These are phyloP conservation scores for Pseudovirgaria hyperparasitica DNA, from an alignment of 2,329 filamentous ascomycete genomes.

Conservation along the genomic window DNA sequence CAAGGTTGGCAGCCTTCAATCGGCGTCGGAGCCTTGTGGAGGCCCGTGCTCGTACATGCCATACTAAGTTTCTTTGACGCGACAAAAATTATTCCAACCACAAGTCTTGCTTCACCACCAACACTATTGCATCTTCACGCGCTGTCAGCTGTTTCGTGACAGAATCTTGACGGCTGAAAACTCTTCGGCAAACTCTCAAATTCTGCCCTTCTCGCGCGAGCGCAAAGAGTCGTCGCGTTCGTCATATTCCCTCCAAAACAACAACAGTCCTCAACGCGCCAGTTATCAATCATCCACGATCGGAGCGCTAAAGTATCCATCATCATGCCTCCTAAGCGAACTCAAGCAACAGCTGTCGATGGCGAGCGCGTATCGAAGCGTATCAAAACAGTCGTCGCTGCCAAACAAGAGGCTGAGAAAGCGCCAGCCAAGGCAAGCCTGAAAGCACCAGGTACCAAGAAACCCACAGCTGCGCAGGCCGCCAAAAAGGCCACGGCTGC, in stretches of 20 bases:
- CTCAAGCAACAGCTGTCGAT: background rate
- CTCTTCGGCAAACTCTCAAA: no score
- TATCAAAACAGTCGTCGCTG: background rate
- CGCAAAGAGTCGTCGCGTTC: background rate
- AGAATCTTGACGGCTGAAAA: no score
- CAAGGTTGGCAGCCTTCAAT: no score
- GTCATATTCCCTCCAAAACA: slow-evolving; percentile 1
- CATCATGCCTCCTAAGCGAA: background rate
- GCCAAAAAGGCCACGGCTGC: slow-evolving; percentile 2
- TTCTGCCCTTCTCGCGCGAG: no score
- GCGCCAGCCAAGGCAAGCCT: slow-evolving; percentile 6
- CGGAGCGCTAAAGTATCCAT: slow-evolving; percentile 2
- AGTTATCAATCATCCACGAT: background rate
- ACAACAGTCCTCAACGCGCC: slow-evolving; percentile 1
- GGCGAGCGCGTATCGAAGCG: no score
- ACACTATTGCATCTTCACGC: no score
- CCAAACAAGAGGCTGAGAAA: slow-evolving; percentile 13
- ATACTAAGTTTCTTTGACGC: no score
- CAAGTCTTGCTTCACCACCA: no score
- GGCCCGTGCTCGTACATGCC: no score
- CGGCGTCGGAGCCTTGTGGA: no score
- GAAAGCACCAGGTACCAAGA: slow-evolving; percentile 3
- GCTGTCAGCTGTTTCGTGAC: no score
- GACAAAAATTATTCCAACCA: no score
- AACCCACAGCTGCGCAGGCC: slow-evolving; percentile 1